phyloP scores from a whole-genome alignment of 108 stramenopile genomes.

The Conticribra guillardii region DNA sequence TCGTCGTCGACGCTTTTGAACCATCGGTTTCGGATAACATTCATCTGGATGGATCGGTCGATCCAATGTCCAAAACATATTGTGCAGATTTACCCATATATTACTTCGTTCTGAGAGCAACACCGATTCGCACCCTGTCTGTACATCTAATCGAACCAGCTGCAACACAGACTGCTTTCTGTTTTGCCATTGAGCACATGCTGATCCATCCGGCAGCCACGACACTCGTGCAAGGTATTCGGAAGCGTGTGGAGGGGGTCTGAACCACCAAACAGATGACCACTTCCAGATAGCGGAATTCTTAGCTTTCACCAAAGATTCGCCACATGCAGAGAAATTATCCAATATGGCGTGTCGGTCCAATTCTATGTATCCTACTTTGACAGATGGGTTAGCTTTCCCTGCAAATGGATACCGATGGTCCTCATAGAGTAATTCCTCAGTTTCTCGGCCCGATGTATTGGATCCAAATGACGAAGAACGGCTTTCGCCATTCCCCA shows the following conservation, averaged over 20 bases:
- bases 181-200: conserved; percentile 88
- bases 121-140: conserved; percentile 41
- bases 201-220: conserved; percentile 85
- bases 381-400: conserved; percentile 78
- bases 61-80: conserved; percentile 65
- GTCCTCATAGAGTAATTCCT: conserved; percentile 71
- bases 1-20: conserved; percentile 4
- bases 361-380: conserved; percentile 49
- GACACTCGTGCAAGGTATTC: conserved; percentile 86
- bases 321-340: not conserved
- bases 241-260: conserved; percentile 59
- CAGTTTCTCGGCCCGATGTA: not conserved
- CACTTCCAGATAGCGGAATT: conserved; percentile 43
- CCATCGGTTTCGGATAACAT: conserved; percentile 27
- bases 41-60: conserved; percentile 64
- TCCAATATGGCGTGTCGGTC: not conserved
- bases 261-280: conserved; percentile 52
- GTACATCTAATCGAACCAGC: conserved; percentile 61
- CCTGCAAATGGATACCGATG: conserved; percentile 97
- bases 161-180: conserved; percentile 78
- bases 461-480: not conserved
- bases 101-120: conserved; percentile 77
- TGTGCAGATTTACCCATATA: conserved; percentile 93
- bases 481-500: conserved; percentile 7
- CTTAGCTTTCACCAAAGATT: conserved; percentile 12